phyloP scores from a whole-genome alignment of 163 green algal genomes.

The Scenedesmus sp. region DNA sequence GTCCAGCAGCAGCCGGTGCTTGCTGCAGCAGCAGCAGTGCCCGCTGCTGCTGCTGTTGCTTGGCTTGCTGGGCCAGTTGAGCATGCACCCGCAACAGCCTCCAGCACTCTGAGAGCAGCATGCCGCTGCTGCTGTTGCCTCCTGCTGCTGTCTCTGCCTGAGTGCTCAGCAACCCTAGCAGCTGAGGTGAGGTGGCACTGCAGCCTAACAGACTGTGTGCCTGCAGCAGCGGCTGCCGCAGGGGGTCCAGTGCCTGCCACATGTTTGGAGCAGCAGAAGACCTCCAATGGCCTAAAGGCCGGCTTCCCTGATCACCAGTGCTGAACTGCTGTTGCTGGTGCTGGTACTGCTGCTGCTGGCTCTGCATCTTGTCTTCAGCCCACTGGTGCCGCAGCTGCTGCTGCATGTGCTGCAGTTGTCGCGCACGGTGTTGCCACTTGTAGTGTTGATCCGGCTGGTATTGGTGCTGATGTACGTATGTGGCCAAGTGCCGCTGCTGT shows the following conservation, averaged over 20 bases:
- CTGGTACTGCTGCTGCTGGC: conserved; percentile 18
- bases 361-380: neutral
- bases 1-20: neutral
- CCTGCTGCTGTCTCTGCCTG: conserved; percentile 42
- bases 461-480: conserved; percentile 19
- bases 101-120: neutral
- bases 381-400: conserved; percentile 16
- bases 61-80: neutral
- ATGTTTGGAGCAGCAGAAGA: neutral
- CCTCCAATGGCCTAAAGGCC: conserved; percentile 1
- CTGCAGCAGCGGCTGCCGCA: conserved; percentile 37
- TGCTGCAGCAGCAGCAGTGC: neutral
- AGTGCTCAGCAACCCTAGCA: neutral
- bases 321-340: conserved; percentile 12
- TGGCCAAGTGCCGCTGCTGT: conserved; percentile 10
- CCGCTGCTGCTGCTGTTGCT: neutral
- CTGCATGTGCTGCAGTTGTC: neutral
- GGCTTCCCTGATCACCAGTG: neutral
- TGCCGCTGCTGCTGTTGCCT: conserved; percentile 27
- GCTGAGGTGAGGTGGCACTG: conserved; percentile 15
- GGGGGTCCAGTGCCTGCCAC: neutral
- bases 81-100: neutral
- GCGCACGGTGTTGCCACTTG: neutral
- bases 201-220: neutral
- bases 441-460: neutral